Base-by-base conservation (phyloP, 139 green algal species). In the Haematococcus sp. region DNA sequence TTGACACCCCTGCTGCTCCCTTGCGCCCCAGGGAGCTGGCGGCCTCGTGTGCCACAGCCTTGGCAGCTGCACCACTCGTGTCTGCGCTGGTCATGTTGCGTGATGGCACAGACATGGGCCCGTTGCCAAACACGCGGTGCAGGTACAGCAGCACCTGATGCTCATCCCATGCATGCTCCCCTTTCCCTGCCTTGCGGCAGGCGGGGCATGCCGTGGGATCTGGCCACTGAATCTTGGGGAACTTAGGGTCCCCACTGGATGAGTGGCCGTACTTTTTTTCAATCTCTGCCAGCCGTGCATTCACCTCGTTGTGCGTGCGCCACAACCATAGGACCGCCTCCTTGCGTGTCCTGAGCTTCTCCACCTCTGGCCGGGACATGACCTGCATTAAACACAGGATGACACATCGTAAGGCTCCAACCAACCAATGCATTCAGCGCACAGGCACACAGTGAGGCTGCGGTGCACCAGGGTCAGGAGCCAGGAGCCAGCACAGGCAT, bases 271-370 rank as follows among this genome's bases (percentile, higher is more conserved):
- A 73, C 58, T 75, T 44, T 3, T 69, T 70, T 52, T 93, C 83
- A 19, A 87, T 74, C 13, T 49, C 58, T 1, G 58, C 70, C 27
- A 94, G 70, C 54, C 89, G 73, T 30, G 51, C 54, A 68, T 94
- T 94, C 0, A 95, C 90, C 81, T 93, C 73, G 76, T 96, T 96
- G 83, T 96, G 91, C 3, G 81, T 81, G 3, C 61, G 55, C 91
- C 91, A 97, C 40, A 93, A 65, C 91, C 91, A 97, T 25, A 97
- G 60, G 32, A 88, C 80, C 11, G 86, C 81, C 11, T 90, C 79
- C 2, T 66, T 73, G 28, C 73, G 73, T 20, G 28, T 83, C 2
- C 28, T 52, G 31, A 95, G 81, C 20, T 25, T 33, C 5, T 32
- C 56, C 0, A 86, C 86, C 46, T 83, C 81, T 15, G 73, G n/a